Conservation (phyloP, 768 basidiomycete genomes). For the Collybia sordida region DNA sequence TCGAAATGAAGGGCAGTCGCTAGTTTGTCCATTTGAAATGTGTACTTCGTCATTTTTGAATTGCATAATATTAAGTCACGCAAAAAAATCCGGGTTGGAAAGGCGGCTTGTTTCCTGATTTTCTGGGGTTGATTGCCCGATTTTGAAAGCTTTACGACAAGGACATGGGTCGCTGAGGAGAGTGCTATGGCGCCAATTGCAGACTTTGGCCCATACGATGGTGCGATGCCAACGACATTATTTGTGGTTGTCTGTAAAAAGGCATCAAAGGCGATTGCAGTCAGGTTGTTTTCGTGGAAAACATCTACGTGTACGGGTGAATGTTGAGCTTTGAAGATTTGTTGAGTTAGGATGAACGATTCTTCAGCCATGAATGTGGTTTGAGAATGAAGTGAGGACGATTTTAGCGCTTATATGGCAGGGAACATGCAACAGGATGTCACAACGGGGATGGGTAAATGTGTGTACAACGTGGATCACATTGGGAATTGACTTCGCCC, state of each 20-base stretch:
- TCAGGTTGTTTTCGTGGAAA: constrained; percentile 24
- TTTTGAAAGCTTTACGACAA: constrained; percentile 32
- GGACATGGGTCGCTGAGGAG: constrained; percentile 29
- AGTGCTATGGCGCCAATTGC: constrained; percentile 38
- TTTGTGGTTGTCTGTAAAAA: constrained; percentile 27
- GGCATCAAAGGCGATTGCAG: constrained; percentile 15
- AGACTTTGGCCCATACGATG: constrained; percentile 35
- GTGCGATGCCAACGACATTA: constrained; percentile 39
- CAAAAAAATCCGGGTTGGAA: constrained; percentile 21
- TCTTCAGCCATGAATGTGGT: constrained; percentile 13
- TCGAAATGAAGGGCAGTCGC: constrained; percentile 39
- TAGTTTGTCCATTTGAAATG: constrained; percentile 48
- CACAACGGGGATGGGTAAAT: not conserved
- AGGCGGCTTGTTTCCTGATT: not conserved
- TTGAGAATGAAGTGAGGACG: not conserved
- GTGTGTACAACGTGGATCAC: not conserved
- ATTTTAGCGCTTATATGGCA: not conserved
- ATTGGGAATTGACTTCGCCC: not conserved
- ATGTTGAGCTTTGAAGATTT: constrained; percentile 27
- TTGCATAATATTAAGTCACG: constrained; percentile 30
- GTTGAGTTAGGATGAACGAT: constrained; percentile 26
- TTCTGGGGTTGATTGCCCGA: constrained; percentile 4
- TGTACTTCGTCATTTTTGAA: constrained; percentile 27
- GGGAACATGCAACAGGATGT: not conserved
- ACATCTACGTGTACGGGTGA: constrained; percentile 25